Percentiles rank a stretch among this genome's conserved stretches.
These are phyloP conservation scores for Mortierella sp. DNA, from an alignment of 371 early-diverging fungal genomes.

Conservation along the genomic window DNA sequence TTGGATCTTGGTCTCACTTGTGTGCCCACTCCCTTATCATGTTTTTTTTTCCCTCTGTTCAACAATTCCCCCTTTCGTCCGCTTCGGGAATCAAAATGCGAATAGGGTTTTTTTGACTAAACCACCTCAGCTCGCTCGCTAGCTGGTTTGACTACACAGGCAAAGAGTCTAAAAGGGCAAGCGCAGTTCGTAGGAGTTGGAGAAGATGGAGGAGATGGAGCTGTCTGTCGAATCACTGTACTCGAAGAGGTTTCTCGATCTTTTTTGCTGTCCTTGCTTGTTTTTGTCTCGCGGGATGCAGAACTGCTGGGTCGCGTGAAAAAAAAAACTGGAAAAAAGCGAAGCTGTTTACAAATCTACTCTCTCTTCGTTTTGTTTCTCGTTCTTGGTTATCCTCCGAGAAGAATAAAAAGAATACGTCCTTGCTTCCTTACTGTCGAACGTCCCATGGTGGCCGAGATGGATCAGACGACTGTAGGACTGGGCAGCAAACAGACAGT, in stretches of 20 bases:
- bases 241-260: neutral
- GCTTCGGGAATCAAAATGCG: neutral
- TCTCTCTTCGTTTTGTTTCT: neutral
- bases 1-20: no score
- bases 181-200: neutral
- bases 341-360: no score
- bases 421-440: no score
- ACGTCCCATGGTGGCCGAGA: no score
- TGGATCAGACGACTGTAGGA: no score
- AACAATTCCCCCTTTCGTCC: neutral
- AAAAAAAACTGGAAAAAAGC: neutral
- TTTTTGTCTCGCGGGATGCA: neutral
- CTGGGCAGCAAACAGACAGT: no score
- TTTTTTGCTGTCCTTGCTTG: neutral
- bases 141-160: no score
- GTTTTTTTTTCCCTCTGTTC: neutral
- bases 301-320: neutral
- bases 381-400: neutral
- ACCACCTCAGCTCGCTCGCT: no score
- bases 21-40: neutral
- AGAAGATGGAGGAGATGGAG: neutral
- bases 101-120: constrained; percentile 5
- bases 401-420: no score
- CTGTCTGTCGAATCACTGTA: no score
- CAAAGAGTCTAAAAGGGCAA: neutral